Conservation (phyloP, 2,329 filamentous ascomycete species). For the Trichoderma koningii region DNA sequence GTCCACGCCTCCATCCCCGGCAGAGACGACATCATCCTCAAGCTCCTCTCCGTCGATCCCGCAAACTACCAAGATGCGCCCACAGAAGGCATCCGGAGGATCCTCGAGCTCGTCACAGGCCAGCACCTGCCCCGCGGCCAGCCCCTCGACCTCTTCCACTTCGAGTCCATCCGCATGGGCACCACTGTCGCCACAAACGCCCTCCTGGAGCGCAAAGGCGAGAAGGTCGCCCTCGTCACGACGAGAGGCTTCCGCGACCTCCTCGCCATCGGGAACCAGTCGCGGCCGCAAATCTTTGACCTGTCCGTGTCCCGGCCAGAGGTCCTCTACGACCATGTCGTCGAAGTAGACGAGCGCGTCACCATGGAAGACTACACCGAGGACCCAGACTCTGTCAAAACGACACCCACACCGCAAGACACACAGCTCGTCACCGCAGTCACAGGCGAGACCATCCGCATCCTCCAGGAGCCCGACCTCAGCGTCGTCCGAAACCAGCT, state of each 20-base stretch:
- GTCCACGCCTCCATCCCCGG: slow-evolving; percentile 67
- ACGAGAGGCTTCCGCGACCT: slow-evolving; percentile 74
- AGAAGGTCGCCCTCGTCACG: slow-evolving; percentile 68
- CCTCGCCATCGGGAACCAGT: slow-evolving; percentile 72
- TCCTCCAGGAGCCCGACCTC: slow-evolving; percentile 62
- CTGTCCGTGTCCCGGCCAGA: slow-evolving; percentile 68
- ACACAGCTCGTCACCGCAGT: slow-evolving; percentile 66
- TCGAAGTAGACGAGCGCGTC: slow-evolving; percentile 75
- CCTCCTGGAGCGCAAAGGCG: slow-evolving; percentile 72
- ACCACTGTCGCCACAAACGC: slow-evolving; percentile 79
- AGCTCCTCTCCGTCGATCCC: slow-evolving; percentile 71
- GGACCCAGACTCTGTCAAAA: slow-evolving; percentile 53
- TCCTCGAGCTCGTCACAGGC: slow-evolving; percentile 41
- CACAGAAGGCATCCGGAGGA: slow-evolving; percentile 66
- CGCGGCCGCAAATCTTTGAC: slow-evolving; percentile 72
- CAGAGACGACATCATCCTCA: slow-evolving; percentile 68
- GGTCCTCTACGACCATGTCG: slow-evolving; percentile 67
- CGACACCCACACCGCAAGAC: slow-evolving; percentile 51
- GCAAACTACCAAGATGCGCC: slow-evolving; percentile 73
- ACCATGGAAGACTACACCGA: slow-evolving; percentile 74
- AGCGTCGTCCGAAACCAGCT: slow-evolving; percentile 58
- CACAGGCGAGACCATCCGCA: slow-evolving; percentile 68
- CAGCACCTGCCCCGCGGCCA: slow-evolving; percentile 40
- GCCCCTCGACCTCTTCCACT: slow-evolving; percentile 40
- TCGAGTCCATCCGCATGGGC: slow-evolving; percentile 75